Evolutionary conservation across 768 basidiomycete genomes (phyloP).

Genomic region (Termitomyces sp.): DNA sequence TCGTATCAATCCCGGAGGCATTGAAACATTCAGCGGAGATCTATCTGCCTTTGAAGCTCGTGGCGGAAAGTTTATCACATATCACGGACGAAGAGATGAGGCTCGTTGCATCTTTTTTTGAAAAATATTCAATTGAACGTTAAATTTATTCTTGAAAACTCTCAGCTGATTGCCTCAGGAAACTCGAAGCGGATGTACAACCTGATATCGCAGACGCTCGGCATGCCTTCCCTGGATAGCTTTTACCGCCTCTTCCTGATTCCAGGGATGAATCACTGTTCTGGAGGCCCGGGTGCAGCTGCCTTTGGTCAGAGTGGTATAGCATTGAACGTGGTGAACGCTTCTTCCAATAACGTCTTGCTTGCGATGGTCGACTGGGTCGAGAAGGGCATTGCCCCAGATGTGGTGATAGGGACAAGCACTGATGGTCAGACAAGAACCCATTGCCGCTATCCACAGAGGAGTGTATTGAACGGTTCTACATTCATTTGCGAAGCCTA

Average conservation of each 20-base stretch:
- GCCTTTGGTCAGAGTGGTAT: constrained; percentile 8
- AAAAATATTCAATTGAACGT: background rate
- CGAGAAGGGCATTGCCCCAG: constrained; percentile 8
- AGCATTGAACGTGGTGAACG: constrained; percentile 2
- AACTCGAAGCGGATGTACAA: no score
- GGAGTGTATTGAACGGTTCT: constrained; percentile 4
- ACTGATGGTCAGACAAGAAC: background rate
- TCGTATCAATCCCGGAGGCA: constrained; percentile 5
- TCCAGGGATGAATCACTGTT: constrained; percentile 11
- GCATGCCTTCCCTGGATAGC: constrained; percentile 5
- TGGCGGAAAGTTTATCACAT: constrained; percentile 12
- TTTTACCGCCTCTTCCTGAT: constrained; percentile 13
- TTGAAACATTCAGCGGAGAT: constrained; percentile 7
- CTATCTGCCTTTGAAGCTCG: constrained; percentile 7
- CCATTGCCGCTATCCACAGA: constrained; percentile 10
- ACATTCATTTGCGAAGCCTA: background rate
- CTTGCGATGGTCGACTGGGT: no score
- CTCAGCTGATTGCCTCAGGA: constrained; percentile 8
- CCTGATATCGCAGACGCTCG: constrained; percentile 4
- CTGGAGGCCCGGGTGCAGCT: constrained; percentile 7
- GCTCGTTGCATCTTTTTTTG: background rate
- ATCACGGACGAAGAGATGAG: constrained; percentile 13
- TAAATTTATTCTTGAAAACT: no score
- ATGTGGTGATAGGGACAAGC: constrained; percentile 2
- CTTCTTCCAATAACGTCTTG: constrained; percentile 6